A percentile compares a stretch with the other conserved stretches of the same genome.
Evolutionary conservation across 2,329 filamentous ascomycete species (phyloP).

Genomic region (Aureobasidium lini): DNA sequence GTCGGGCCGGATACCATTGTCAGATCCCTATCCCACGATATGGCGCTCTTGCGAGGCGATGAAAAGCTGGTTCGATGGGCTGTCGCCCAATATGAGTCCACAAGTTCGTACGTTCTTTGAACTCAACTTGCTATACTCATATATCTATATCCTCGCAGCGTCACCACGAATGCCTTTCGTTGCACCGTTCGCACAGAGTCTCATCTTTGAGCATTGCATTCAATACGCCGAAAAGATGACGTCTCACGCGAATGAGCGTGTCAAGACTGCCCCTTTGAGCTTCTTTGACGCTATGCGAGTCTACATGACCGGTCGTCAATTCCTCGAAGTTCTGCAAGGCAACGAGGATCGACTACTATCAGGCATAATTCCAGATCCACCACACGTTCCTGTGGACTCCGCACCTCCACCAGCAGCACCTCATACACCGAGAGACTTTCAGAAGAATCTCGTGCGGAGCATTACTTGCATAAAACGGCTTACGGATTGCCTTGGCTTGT

Average conservation of each 20-base stretch:
- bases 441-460: slow-evolving; percentile 32
- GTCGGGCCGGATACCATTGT: slow-evolving; percentile 60
- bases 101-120: slow-evolving; percentile 72
- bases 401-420: slow-evolving; percentile 28
- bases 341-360: slow-evolving; percentile 42
- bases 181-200: slow-evolving; percentile 65
- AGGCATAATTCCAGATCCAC: slow-evolving; percentile 32
- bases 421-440: slow-evolving; percentile 23
- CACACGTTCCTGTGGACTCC: slow-evolving; percentile 32
- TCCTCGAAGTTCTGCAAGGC: slow-evolving; percentile 49
- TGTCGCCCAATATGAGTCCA: slow-evolving; percentile 58
- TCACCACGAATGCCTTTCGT: slow-evolving; percentile 66
- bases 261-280: slow-evolving; percentile 63
- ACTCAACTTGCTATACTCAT: slow-evolving; percentile 83
- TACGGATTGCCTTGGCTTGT: slow-evolving; percentile 36
- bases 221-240: slow-evolving; percentile 73
- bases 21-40: slow-evolving; percentile 62
- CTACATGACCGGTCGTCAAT: slow-evolving; percentile 58
- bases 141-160: slow-evolving; percentile 80
- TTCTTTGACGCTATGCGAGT: slow-evolving; percentile 83
- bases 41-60: slow-evolving; percentile 71
- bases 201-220: slow-evolving; percentile 81
- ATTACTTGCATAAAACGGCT: slow-evolving; percentile 43
- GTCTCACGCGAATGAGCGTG: slow-evolving; percentile 53
- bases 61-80: slow-evolving; percentile 72